Evolutionary conservation across 495 filamentous ascomycete species (phyloP).

Genomic region (Daldinia loculata): DNA sequence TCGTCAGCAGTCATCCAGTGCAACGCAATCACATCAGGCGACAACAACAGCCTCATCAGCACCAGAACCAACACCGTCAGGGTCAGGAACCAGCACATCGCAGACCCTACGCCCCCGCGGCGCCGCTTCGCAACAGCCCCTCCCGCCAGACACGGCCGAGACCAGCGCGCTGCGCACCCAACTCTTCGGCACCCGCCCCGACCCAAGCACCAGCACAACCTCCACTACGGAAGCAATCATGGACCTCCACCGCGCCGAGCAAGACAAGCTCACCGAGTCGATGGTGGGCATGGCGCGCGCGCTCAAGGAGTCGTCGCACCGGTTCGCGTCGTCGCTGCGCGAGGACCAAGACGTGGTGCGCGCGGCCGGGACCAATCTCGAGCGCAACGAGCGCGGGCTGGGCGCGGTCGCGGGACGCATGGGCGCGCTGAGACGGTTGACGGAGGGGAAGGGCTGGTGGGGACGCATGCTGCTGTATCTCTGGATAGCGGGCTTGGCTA

Average conservation of each 20-base stretch:
- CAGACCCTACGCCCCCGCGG: slow-evolving; percentile 42
- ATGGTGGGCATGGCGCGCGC: slow-evolving; percentile 79
- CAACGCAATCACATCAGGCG: slow-evolving; percentile 13
- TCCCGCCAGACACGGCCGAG: slow-evolving; percentile 28
- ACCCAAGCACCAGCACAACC: slow-evolving; percentile 28
- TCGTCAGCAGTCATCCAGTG: slow-evolving; percentile 11
- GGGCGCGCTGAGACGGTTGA: slow-evolving; percentile 75
- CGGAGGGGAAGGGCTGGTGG: slow-evolving; percentile 88
- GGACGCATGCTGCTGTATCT: slow-evolving; percentile 84
- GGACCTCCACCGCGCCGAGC: slow-evolving; percentile 76
- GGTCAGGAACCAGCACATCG: slow-evolving; percentile 37
- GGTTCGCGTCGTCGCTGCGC: slow-evolving; percentile 75
- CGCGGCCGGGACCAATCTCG: slow-evolving; percentile 74
- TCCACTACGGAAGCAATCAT: slow-evolving; percentile 71
- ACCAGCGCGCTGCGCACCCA: slow-evolving; percentile 46
- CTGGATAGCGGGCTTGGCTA: slow-evolving; percentile 80
- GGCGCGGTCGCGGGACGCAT: slow-evolving; percentile 77
- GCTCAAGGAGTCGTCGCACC: slow-evolving; percentile 76
- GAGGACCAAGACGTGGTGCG: slow-evolving; percentile 75
- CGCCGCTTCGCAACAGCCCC: slow-evolving; percentile 28
- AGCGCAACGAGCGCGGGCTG: slow-evolving; percentile 76
- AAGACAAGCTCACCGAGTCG: slow-evolving; percentile 82
- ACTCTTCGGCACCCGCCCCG: slow-evolving; percentile 48
- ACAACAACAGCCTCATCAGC: slow-evolving; percentile 1
- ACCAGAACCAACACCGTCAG: slow-evolving; percentile 8